A percentile compares a stretch with the other conserved stretches of the same genome.
These are phyloP conservation scores for Fusarium xylarioides DNA, from an alignment of 2,329 filamentous ascomycete genomes.

Conservation along the genomic window DNA sequence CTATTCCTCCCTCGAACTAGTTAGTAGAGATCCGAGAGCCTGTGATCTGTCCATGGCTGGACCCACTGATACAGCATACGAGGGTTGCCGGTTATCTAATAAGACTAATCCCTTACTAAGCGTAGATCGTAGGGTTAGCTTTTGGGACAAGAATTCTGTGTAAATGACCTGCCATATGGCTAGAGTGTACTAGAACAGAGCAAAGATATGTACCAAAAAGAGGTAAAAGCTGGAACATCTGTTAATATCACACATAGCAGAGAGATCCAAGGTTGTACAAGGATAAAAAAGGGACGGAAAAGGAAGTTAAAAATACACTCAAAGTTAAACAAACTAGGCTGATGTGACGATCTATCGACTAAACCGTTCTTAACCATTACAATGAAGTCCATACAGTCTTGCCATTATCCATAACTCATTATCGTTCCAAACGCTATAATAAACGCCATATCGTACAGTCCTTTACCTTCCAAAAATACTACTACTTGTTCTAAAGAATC, in stretches of 20 bases:
- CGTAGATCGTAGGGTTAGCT: background rate
- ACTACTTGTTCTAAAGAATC: background rate
- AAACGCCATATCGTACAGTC: background rate
- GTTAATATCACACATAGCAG: background rate
- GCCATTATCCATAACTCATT: background rate
- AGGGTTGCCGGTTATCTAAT: background rate
- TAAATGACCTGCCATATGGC: rapidly evolving
- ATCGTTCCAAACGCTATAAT: background rate
- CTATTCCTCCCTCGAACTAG: background rate
- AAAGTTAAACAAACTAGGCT: background rate
- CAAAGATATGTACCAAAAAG: background rate
- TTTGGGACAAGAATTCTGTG: background rate
- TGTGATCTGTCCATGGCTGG: background rate
- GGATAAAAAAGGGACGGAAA: background rate
- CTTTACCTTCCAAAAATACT: background rate
- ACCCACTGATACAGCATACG: background rate
- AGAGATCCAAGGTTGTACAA: background rate
- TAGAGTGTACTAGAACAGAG: background rate
- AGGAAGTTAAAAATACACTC: rapidly evolving
- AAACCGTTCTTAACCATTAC: background rate
- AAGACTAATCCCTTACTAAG: background rate
- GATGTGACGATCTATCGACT: background rate
- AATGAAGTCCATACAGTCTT: background rate
- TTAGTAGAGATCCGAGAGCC: background rate
- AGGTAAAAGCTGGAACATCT: rapidly evolving